Evolutionary conservation across 2,329 filamentous ascomycete genomes (phyloP), one percentile per base, ranked within the genome.

Genomic region (Fusarium musae): DNA sequence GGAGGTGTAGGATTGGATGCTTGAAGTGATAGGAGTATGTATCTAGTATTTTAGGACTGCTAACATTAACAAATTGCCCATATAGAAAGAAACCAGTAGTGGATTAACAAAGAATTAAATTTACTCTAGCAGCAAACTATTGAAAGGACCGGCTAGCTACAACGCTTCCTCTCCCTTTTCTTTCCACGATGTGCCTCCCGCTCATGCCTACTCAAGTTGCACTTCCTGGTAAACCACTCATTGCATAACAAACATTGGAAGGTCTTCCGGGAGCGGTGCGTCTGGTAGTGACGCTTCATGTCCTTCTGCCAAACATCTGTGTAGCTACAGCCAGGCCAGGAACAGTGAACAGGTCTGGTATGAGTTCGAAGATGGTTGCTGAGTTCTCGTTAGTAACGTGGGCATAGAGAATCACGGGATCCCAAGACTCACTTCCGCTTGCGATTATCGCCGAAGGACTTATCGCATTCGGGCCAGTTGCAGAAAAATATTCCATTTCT

Each of bases 361-460:
- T 77, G 75, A 21, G 43, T 65, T 23, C 75, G 65, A 58, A 77
- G 66, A 59, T 77, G 75, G n/a, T 73, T 77, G 5, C 75, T 77
- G 12, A 10, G 11, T 17, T 39, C 34, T 2, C 10, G 42, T 76
- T 44, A 76, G 47, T 12, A 2, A 36, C 15, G 19, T 4, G 19
- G 8, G 4, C 5, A 36, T 19, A 15, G 13, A 26, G n/a, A 32
- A 11, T 28, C 2, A 8, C 15, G 6, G 9, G n/a, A 6, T 19
- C 15, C 28, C 16, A 21, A 13, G 34, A 16, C 74, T 53, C 19
- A 77, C 75, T 61, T 77, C 40, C 75, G 57, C 16, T 36, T 23
- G 67, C 63, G 62, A 30, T 72, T 59, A 5, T 44, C 59, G 23
- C 10, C 1, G 36, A 66, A 77, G 30, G 17, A 42, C 21, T 49